These are phyloP conservation scores for Podospora bellae-mahoneyi DNA, from an alignment of 495 filamentous ascomycete species.

Conservation along the genomic window DNA sequence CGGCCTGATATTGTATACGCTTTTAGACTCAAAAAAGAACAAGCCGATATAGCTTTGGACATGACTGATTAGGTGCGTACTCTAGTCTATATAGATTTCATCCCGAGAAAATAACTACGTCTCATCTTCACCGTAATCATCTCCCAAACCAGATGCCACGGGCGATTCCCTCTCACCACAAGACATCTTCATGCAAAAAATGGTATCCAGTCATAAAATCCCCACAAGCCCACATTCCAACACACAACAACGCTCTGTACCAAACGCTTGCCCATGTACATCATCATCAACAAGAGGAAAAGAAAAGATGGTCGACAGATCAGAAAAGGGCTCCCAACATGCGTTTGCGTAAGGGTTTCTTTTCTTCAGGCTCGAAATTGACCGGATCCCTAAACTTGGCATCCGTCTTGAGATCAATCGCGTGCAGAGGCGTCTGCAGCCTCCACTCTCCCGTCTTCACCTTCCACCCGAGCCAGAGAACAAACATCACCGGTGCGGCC, in stretches of 20 bases:
- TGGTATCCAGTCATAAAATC: neutral
- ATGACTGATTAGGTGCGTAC: neutral
- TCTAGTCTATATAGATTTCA: neutral
- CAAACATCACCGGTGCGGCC: slow-evolving; percentile 55
- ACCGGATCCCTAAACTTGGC: slow-evolving; percentile 25
- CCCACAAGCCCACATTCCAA: neutral
- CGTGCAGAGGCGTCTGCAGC: slow-evolving; percentile 53
- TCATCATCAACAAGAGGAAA: neutral
- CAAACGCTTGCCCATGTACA: neutral
- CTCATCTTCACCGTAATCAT: neutral
- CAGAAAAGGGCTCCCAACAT: slow-evolving; percentile 35
- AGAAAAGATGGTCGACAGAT: neutral
- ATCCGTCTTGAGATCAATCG: slow-evolving; percentile 39
- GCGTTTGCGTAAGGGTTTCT: slow-evolving; percentile 35
- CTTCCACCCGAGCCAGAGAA: slow-evolving; percentile 46
- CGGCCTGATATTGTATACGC: neutral
- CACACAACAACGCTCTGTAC: neutral
- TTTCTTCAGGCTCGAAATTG: slow-evolving; percentile 21
- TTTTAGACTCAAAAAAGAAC: neutral
- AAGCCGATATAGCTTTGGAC: neutral
- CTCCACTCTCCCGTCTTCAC: slow-evolving; percentile 62
- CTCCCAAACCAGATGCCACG: neutral
- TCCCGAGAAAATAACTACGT: neutral
- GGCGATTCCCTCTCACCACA: neutral
- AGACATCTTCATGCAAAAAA: neutral